Percentiles rank a stretch among this genome's conserved stretches.
Evolutionary conservation across 2,329 filamentous ascomycete species (phyloP).

Genomic region (Metarhizium album): DNA sequence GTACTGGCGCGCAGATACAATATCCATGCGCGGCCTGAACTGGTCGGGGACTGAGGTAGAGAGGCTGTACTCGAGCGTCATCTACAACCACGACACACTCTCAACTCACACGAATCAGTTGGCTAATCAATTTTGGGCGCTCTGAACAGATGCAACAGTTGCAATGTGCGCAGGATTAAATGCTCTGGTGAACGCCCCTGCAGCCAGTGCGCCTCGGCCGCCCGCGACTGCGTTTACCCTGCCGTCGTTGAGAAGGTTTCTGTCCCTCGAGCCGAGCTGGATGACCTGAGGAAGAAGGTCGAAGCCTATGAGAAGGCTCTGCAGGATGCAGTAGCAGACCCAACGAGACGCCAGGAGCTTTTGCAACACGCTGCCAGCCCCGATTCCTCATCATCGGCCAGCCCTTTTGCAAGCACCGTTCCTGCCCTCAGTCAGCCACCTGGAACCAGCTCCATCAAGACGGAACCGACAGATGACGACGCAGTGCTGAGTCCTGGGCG

Average conservation of each 20-base stretch:
- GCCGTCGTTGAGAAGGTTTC: slow-evolving; percentile 31
- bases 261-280: slow-evolving; percentile 29
- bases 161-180: slow-evolving; percentile 41
- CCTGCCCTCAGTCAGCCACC: slow-evolving; percentile 3
- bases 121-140: neutral
- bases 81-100: neutral
- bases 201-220: slow-evolving; percentile 30
- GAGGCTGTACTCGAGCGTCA: too few relatives aligned
- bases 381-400: slow-evolving; percentile 13
- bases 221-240: slow-evolving; percentile 38
- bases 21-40: too few relatives aligned
- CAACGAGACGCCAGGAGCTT: slow-evolving; percentile 22
- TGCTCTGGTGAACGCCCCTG: slow-evolving; percentile 41
- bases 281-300: slow-evolving; percentile 28
- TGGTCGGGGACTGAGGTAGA: too few relatives aligned
- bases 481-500: slow-evolving; percentile 24
- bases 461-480: slow-evolving; percentile 13
- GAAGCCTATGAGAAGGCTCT: slow-evolving; percentile 30
- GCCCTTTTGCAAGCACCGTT: slow-evolving; percentile 6
- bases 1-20: neutral
- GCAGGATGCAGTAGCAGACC: slow-evolving; percentile 26
- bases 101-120: neutral
- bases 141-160: slow-evolving; percentile 35
- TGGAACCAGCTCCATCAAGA: slow-evolving; percentile 5
- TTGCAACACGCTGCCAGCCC: slow-evolving; percentile 16